Evolutionary conservation across 805 yeast genomes (phyloP), one percentile per base, ranked within the genome.

Genomic region (Candida coleopterorum): DNA sequence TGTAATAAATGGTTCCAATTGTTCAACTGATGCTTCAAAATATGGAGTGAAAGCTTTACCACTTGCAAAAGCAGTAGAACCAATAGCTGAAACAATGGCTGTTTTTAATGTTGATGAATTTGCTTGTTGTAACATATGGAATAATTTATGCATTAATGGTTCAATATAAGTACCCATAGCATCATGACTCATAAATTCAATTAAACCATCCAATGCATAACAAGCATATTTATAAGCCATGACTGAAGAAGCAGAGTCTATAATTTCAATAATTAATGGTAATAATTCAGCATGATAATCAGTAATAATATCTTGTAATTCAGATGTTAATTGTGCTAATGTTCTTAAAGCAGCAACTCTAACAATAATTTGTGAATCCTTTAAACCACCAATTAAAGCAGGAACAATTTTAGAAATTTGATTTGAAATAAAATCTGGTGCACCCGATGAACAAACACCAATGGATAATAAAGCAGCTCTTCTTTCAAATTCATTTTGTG

Each of bases 1-100:
- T 45, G 80, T 74, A 50, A 89, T 79, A 57, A 79, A 90, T 43
- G 87, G 88, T 62, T 86, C 93, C 50, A 93, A 73, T 45, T 74
- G 76, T 57, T 81, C 79, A 49, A 90, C 78, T 35, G 96, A 84
- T 45, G 79, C 75, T 54, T 79, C 76, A 62, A 90, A 90, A 69
- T 75, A 93, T 42, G 97, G 97, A 42, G 74, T 68, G 64, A 85
- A 93, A 26, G 84, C 74, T 50, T 81, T 80, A 62, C 97, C 96
- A 29, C 96, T 79, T 39, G 97, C 95, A 56, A 82, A 88, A 20
- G 98, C 97, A 41, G 96, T 86, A 26, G 97, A 89, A 38, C 97
- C 97, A 58, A 93, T 85, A 26, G 97, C 96, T 37, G 95, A 85
- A 41, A 93, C 96, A 54, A 85, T 81, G 42, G 86, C 85, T 33